Evolutionary conservation across 1,284 basidiomycete species (phyloP), one percentile per base, ranked within the genome.

Genomic region (Phellinidium pouzarii): DNA sequence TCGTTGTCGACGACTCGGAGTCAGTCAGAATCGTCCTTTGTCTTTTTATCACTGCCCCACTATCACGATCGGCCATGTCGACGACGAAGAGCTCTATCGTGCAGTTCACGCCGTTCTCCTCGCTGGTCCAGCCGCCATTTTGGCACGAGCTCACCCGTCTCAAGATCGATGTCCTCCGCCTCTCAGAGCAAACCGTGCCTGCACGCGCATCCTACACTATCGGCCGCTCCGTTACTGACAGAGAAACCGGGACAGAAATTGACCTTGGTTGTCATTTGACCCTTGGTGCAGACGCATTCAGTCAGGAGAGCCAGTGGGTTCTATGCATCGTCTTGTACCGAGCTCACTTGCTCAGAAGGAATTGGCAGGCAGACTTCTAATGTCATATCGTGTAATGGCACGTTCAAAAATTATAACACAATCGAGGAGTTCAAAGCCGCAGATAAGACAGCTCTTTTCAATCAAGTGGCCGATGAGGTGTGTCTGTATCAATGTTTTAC

Each of bases 361-460:
- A 50, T 54, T 44, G n/a, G 4, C 56, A 80, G 77, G 43, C 50
- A 66, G n/a, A 68, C 75, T 0, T 59, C 70, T 0, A 62, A 73
- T 54, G 68, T 76, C 1, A 70, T 78, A 14, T 47, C 66, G 0
- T 71, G 79, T 1, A 63, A 56, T 4, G 95, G 95, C 8, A 69
- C 74, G 1, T 77, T 98, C 61, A 94, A 93, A 76, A 94, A 94
- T 66, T 94, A 80, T 72, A 99, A 99, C 65, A 98, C 96, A 1
- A 85, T 98, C 60, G 94, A 98, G 61, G 92, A 96, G 11, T 99
- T 99, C 73, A 94, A 89, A 63, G 78, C 79, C 1, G 84, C 85
- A 1, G 91, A 97, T 62, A 98, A 99, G 75, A 82, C 84, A 20
- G 78, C 78, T 12, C 67, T 96, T 6, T 93, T 98, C 67, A 87